Conservation (phyloP, 306 rosid species). For the Quercus gilva region DNA sequence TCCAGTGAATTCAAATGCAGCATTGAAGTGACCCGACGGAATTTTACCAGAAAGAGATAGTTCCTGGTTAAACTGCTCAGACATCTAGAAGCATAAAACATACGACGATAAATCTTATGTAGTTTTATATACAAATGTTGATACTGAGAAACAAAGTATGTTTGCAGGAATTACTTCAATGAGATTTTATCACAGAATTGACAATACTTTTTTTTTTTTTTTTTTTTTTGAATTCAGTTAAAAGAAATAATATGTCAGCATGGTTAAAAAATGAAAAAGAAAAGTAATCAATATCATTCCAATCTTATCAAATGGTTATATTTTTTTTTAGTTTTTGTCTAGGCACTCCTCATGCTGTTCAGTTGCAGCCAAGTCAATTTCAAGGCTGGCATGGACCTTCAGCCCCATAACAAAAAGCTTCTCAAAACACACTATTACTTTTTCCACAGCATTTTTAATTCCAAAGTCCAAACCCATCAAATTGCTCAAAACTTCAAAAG, state of each 20-base stretch:
- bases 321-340: too few species aligned
- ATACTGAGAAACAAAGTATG: background rate
- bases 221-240: background rate
- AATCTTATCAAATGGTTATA: too few species aligned
- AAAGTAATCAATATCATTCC: background rate
- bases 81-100: conserved; percentile 51
- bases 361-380: too few species aligned
- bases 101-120: background rate
- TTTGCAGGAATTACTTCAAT: background rate
- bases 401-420: too few species aligned
- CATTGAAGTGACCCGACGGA: conserved; percentile 78
- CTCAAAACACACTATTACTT: background rate
- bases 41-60: conserved; percentile 75
- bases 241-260: background rate
- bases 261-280: background rate
- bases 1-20: conserved; percentile 65
- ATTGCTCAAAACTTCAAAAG: background rate
- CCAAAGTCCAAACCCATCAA: background rate
- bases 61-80: conserved; percentile 85
- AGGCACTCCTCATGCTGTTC: too few species aligned
- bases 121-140: background rate
- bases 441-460: background rate
- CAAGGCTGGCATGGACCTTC: too few species aligned
- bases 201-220: background rate
- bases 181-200: background rate